These are phyloP conservation scores for Alternaria arbusti DNA, from an alignment of 2,329 filamentous ascomycete species.

Conservation along the genomic window DNA sequence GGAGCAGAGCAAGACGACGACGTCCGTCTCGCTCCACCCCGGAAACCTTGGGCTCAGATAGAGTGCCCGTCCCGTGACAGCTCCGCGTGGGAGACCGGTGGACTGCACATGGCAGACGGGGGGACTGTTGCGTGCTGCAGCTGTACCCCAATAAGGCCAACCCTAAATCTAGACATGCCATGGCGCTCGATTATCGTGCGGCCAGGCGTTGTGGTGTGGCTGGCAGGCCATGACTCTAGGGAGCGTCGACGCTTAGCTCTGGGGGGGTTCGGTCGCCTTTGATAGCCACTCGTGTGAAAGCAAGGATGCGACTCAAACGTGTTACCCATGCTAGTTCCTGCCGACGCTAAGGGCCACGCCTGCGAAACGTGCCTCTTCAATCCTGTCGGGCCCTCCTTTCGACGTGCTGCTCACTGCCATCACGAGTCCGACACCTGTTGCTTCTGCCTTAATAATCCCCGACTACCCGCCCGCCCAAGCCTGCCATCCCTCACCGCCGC, in stretches of 20 bases:
- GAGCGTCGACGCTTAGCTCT: conserved; percentile 13
- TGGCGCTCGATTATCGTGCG: background rate
- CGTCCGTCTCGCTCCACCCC: conserved; percentile 22
- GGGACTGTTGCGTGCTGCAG: background rate
- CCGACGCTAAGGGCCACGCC: conserved; percentile 24
- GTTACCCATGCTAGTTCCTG: conserved; percentile 13
- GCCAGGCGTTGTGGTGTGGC: background rate
- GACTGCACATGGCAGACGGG: background rate
- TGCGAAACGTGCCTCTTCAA: conserved; percentile 32
- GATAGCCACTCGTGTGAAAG: background rate
- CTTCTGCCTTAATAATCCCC: conserved; percentile 13
- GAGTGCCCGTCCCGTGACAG: conserved; percentile 13
- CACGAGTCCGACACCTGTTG: conserved; percentile 1
- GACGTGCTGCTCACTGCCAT: conserved; percentile 10
- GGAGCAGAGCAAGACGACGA: conserved; percentile 19
- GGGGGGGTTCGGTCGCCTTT: background rate
- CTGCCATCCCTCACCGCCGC: conserved; percentile 5
- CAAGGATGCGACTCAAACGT: conserved; percentile 17
- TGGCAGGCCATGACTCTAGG: conserved; percentile 3
- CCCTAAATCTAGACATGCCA: background rate
- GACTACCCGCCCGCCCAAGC: conserved; percentile 5
- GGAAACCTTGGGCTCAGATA: conserved; percentile 5
- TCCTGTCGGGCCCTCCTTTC: conserved; percentile 34
- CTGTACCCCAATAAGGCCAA: background rate
- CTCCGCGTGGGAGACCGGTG: background rate